Evolutionary conservation across 2,329 filamentous ascomycete species (phyloP).

Genomic region (Epichloe coenophiala): DNA sequence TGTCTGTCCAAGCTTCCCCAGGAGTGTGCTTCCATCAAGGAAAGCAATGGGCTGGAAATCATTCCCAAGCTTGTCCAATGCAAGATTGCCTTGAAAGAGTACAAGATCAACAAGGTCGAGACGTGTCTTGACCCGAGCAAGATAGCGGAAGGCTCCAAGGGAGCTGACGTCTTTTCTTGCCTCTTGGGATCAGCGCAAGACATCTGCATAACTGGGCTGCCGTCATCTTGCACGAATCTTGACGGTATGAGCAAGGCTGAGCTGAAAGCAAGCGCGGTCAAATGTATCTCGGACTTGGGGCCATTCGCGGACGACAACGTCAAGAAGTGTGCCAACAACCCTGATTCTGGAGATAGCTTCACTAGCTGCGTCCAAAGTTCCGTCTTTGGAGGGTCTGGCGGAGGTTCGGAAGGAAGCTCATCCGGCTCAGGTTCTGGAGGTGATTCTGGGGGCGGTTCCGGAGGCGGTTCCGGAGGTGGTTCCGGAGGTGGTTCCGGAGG

Average conservation of each 20-base stretch:
- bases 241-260: not conserved
- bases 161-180: slow-evolving; percentile 3
- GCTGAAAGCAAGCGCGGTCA: not conserved
- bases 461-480: not conserved
- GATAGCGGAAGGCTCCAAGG: not conserved
- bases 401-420: not conserved
- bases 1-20: slow-evolving; percentile 3
- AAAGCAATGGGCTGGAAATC: slow-evolving; percentile 2
- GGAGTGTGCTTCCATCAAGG: slow-evolving; percentile 1
- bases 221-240: slow-evolving; percentile 3
- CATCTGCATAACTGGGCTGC: slow-evolving; percentile 6
- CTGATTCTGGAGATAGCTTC: not conserved
- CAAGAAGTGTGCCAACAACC: not conserved
- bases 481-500: no score
- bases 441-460: not conserved
- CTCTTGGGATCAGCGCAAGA: not conserved
- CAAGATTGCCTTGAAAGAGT: slow-evolving; percentile 1
- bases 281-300: slow-evolving; percentile 5
- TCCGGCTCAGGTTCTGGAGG: not conserved
- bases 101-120: not conserved
- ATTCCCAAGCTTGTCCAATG: slow-evolving; percentile 1
- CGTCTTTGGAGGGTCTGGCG: not conserved
- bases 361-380: not conserved
- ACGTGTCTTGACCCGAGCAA: slow-evolving; percentile 1
- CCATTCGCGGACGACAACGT: not conserved